These are phyloP conservation scores for Rehmannia glutinosa DNA, from an alignment of 257 asterid species.

Conservation along the genomic window DNA sequence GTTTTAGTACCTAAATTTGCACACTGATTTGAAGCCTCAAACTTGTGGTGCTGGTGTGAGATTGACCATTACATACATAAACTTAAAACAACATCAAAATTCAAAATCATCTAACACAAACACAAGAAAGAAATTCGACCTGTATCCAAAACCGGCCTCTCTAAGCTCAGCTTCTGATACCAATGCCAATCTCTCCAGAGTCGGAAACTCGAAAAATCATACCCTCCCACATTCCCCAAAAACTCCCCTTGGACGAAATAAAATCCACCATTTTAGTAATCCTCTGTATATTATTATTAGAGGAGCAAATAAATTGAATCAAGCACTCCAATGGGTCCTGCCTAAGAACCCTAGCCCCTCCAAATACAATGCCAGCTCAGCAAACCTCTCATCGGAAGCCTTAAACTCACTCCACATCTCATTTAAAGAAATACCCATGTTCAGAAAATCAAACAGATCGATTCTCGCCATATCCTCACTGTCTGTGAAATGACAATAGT, in stretches of 20 bases:
- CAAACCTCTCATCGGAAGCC: slow-evolving; percentile 73
- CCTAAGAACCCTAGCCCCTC: slow-evolving; percentile 92
- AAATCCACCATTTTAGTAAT: slow-evolving; percentile 91
- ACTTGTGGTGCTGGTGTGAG: too few relatives aligned
- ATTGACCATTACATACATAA: background rate
- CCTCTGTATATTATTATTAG: slow-evolving; percentile 83
- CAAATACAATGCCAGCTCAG: slow-evolving; percentile 58
- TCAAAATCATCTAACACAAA: background rate
- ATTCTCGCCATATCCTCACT: slow-evolving; percentile 33
- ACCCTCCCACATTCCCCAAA: slow-evolving; percentile 76
- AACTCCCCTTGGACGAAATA: slow-evolving; percentile 61
- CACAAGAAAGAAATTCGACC: slow-evolving; percentile 35
- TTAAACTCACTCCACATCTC: slow-evolving; percentile 72
- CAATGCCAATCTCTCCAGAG: slow-evolving; percentile 50
- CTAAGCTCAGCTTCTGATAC: slow-evolving; percentile 74
- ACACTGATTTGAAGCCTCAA: too few relatives aligned
- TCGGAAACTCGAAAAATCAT: slow-evolving; percentile 73
- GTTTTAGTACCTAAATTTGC: too few relatives aligned
- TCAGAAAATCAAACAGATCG: slow-evolving; percentile 67
- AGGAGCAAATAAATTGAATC: slow-evolving; percentile 89
- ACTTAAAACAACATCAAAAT: background rate
- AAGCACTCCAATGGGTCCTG: slow-evolving; percentile 95
- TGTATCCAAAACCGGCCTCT: slow-evolving; percentile 94
- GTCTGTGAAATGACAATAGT: slow-evolving; percentile 41
- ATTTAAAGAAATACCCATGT: slow-evolving; percentile 60